Base-by-base conservation (phyloP, 768 basidiomycete species). In the Exsudoporus frostii region DNA sequence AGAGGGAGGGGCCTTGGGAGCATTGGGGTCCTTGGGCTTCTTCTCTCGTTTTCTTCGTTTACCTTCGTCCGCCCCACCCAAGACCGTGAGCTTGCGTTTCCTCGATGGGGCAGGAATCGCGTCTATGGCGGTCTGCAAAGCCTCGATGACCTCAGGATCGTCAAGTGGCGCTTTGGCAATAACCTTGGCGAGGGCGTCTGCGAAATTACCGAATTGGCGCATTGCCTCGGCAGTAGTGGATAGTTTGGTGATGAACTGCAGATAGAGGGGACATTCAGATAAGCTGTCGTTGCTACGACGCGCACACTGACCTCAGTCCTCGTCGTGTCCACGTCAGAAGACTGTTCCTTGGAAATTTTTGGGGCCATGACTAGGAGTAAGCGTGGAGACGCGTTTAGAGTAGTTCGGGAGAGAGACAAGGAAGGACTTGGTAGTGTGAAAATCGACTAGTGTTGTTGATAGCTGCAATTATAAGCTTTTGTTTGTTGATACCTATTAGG, bases 1-100 rank as follows among this genome's bases (percentile, higher is more conserved):
- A 7, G 90, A 90, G 14, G 92, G 80, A 25, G 96, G 95, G 9
- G 92, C 86, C 68, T 95, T 97, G 30, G 96, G 96, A 53, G 93
- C 93, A 70, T 94, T 88, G 19, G 94, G 93, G 64, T 98, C 95
- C 70, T 86, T 85, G 37, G 64, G 77, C 61, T 87, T 86, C 71
- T 86, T 92, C 51, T 69, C 71, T 42, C 71, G 65, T 50, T 56
- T 73, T 38, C 58, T 65, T 54, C 65, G 60, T 56, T 64, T 70
- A 11, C 73, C 69, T 43, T 76, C 78, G 5, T 67, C 74, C 10
- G 57, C 69, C n/a, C 60, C 63, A 24, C 74, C 72, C 17, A 54
- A 32, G 38, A 27, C 50, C 0, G 62, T 44, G 34, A 68, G 52
- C 63, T 83, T 86, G 64, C 83, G 81, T 68, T 88, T 89, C 55